Evolutionary conservation across 2,329 filamentous ascomycete genomes (phyloP), one percentile per base, ranked within the genome.

Genomic region (Cordyceps cicadae): DNA sequence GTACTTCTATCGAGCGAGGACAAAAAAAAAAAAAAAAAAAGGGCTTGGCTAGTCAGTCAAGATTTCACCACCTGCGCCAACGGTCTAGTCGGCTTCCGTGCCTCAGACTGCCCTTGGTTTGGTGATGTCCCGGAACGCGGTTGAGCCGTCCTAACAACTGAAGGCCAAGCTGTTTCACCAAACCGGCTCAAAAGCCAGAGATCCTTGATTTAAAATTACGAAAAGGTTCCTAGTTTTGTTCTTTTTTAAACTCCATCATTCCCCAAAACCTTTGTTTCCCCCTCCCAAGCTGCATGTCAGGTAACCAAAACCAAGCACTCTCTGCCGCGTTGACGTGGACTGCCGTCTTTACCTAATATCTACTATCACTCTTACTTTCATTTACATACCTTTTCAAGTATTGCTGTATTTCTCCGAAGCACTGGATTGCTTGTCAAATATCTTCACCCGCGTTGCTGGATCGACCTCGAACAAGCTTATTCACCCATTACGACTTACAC

Each of bases 111-210:
- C 7, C 3, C 21, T 29, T 37, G 34, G 1, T 15, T 29, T 37
- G 34, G 34, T 37, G 12, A 37, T 9, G 2, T 12, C 34, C 43
- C 58, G 58, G 58, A 60, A 60, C 24, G 17, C 15, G 15, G 19
- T 32, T 19, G 21, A 60, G 58, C 58, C 58, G 58, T 19, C 50
- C 41, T 26, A 46, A 24, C 48, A 48, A 45, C 51, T 54, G 37
- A 54, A 3, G 58, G 43, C 51, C 58, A 54, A 54, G 58, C 11
- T 48, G 58, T 60, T 60, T 60, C 58, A 60, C 14, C 58, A 60
- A 45, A 48, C 45, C 21, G 12, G 24, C 24, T 9, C 52, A 45
- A 43, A 8, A 5, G 29, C 15, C 15, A 7, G 39, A 17, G 49
- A 29, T 46, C 48, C 37, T 39, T 24, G 24, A 45, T 39, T 60